Conservation (phyloP, 2,329 filamentous ascomycete genomes). For the Keithomyces neogunnii region DNA sequence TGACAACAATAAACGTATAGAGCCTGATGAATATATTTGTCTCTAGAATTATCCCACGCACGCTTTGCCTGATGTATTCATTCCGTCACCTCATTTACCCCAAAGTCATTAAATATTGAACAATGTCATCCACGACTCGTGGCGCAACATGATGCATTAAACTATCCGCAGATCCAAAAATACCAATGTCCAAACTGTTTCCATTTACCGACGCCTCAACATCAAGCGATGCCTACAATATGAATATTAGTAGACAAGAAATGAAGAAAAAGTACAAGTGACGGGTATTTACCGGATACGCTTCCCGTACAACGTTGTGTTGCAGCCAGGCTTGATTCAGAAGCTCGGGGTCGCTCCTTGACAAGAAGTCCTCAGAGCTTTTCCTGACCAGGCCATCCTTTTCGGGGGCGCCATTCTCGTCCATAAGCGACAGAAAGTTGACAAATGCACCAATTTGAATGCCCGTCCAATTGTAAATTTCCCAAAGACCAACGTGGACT, state of each 20-base stretch:
- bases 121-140: constrained; percentile 17
- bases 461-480: constrained; percentile 70
- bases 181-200: constrained; percentile 27
- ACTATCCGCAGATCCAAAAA: constrained; percentile 26
- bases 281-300: constrained; percentile 19
- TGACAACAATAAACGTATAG: too few relatives aligned
- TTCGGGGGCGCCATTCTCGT: not conserved
- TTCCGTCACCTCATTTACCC: not conserved
- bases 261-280: not conserved
- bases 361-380: not conserved
- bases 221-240: constrained; percentile 28
- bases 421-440: constrained; percentile 63
- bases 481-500: constrained; percentile 56
- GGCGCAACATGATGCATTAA: constrained; percentile 18
- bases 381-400: not conserved
- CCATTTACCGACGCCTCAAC: constrained; percentile 28
- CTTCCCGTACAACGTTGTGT: constrained; percentile 15
- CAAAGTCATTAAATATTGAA: constrained; percentile 7
- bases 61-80: not conserved
- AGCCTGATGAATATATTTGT: too few relatives aligned
- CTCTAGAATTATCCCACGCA: not conserved
- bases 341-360: not conserved
- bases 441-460: constrained; percentile 63
- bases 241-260: constrained; percentile 2
- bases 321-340: constrained; percentile 8